Conservation (phyloP, 805 yeast species). For the Lipomyces chichibuensis region DNA sequence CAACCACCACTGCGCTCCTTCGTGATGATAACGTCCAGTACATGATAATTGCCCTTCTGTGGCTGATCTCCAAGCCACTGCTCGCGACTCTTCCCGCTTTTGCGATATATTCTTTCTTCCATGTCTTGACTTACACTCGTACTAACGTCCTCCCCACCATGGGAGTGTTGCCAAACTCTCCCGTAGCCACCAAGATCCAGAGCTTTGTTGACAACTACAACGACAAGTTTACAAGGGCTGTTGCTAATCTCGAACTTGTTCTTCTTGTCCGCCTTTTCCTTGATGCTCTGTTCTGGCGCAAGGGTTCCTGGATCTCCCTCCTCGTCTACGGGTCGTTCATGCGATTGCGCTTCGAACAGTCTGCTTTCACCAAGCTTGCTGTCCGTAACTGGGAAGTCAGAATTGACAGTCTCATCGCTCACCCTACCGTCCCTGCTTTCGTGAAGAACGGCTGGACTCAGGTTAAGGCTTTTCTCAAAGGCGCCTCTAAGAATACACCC, state of each 20-base stretch:
- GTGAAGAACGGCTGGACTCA: slow-evolving; percentile 56
- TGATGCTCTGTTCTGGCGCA: slow-evolving; percentile 62
- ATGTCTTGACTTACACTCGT: slow-evolving; percentile 70
- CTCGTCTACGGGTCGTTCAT: slow-evolving; percentile 63
- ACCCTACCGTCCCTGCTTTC: slow-evolving; percentile 56
- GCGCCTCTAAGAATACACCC: slow-evolving; percentile 14
- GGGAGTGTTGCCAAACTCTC: slow-evolving; percentile 44
- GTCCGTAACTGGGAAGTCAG: slow-evolving; percentile 71
- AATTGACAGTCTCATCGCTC: slow-evolving; percentile 59
- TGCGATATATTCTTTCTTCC: slow-evolving; percentile 77
- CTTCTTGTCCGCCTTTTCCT: slow-evolving; percentile 48
- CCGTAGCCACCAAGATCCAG: slow-evolving; percentile 44
- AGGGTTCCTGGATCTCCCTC: slow-evolving; percentile 59
- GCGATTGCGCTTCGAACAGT: slow-evolving; percentile 75
- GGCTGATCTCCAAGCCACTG: slow-evolving; percentile 63
- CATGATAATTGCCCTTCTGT: slow-evolving; percentile 56
- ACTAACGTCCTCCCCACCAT: slow-evolving; percentile 68
- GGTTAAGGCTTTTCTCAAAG: slow-evolving; percentile 45
- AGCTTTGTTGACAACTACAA: slow-evolving; percentile 57
- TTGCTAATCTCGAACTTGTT: slow-evolving; percentile 61
- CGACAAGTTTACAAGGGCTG: slow-evolving; percentile 60
- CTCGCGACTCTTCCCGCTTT: slow-evolving; percentile 72
- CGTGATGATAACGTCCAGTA: slow-evolving; percentile 77
- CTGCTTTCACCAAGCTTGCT: slow-evolving; percentile 69
- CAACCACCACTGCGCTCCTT: slow-evolving; percentile 44